Evolutionary conservation across 805 yeast species (phyloP).

Genomic region (Teunomyces kruisii): DNA sequence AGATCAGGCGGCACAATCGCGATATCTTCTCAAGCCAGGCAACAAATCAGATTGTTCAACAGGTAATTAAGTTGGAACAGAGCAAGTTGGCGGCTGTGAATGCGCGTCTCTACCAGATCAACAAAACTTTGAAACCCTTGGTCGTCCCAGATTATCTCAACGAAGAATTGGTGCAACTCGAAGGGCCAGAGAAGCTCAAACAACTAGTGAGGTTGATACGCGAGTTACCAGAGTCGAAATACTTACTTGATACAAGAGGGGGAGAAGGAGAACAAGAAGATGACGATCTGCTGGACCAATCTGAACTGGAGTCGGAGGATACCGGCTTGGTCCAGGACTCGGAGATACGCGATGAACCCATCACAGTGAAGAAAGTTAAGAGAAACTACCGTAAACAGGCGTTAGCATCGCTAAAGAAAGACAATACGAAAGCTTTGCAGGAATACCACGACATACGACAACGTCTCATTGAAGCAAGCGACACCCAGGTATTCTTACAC

Average conservation of each 20-base stretch:
- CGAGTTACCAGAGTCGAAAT: slow-evolving; percentile 35
- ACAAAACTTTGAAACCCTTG: slow-evolving; percentile 25
- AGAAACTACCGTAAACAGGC: neutral
- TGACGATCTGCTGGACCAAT: neutral
- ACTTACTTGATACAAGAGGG: slow-evolving; percentile 19
- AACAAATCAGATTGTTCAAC: slow-evolving; percentile 37
- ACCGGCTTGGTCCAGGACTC: slow-evolving; percentile 1
- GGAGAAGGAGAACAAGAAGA: slow-evolving; percentile 1
- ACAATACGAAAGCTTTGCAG: slow-evolving; percentile 4
- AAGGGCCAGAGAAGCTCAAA: slow-evolving; percentile 11
- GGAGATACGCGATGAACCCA: neutral
- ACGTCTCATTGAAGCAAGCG: slow-evolving; percentile 16
- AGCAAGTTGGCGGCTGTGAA: slow-evolving; percentile 27
- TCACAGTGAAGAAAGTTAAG: neutral
- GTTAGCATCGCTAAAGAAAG: neutral
- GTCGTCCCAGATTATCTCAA: slow-evolving; percentile 21
- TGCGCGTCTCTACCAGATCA: slow-evolving; percentile 23
- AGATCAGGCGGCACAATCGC: slow-evolving; percentile 27
- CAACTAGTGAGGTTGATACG: slow-evolving; percentile 24
- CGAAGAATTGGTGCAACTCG: slow-evolving; percentile 11
- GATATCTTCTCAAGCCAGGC: slow-evolving; percentile 28
- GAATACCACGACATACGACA: slow-evolving; percentile 21
- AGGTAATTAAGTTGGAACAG: slow-evolving; percentile 32
- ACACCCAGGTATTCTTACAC: slow-evolving; percentile 23
- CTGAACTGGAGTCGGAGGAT: slow-evolving; percentile 7